These are phyloP conservation scores for Geosmithia putterillii DNA, from an alignment of 2,329 filamentous ascomycete species.

Conservation along the genomic window DNA sequence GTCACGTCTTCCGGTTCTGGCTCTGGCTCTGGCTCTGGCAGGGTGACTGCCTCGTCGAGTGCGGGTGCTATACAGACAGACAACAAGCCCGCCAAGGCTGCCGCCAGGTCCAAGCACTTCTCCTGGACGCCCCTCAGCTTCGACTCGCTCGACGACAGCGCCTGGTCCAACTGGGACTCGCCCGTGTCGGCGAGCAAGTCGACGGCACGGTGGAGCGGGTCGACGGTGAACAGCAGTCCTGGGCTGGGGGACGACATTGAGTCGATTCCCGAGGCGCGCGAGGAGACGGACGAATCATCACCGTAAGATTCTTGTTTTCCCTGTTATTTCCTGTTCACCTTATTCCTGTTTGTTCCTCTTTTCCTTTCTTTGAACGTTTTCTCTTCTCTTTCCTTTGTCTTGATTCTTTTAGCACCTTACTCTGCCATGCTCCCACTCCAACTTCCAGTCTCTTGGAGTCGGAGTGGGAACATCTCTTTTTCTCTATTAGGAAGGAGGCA, in stretches of 20 bases:
- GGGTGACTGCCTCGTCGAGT: too few relatives aligned
- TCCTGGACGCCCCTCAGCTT: constrained; percentile 48
- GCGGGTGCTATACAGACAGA: too few relatives aligned
- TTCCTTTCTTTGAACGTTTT: background rate
- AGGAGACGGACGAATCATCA: constrained; percentile 29
- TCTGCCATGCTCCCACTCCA: too few relatives aligned
- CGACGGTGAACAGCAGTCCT: constrained; percentile 29
- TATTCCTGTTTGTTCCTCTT: background rate
- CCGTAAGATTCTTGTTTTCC: constrained; percentile 25
- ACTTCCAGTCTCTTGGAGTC: too few relatives aligned
- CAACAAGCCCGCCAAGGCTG: background rate
- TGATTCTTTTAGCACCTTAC: too few relatives aligned
- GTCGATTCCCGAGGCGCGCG: constrained; percentile 31
- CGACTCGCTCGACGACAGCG: constrained; percentile 44
- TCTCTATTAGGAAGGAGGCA: too few relatives aligned
- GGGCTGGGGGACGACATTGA: constrained; percentile 28
- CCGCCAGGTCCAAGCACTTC: constrained; percentile 37
- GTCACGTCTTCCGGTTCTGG: constrained; percentile 17
- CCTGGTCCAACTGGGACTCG: constrained; percentile 55
- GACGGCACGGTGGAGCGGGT: constrained; percentile 49
- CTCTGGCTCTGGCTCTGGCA: too few relatives aligned
- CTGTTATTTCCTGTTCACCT: background rate
- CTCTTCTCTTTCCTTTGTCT: too few relatives aligned
- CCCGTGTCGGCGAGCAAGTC: constrained; percentile 38
- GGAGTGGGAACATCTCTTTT: too few relatives aligned